A percentile compares a stretch with the other conserved stretches of the same genome.
Conservation (phyloP, 202 grass and related monocot species). For the Zoysia matrella region DNA sequence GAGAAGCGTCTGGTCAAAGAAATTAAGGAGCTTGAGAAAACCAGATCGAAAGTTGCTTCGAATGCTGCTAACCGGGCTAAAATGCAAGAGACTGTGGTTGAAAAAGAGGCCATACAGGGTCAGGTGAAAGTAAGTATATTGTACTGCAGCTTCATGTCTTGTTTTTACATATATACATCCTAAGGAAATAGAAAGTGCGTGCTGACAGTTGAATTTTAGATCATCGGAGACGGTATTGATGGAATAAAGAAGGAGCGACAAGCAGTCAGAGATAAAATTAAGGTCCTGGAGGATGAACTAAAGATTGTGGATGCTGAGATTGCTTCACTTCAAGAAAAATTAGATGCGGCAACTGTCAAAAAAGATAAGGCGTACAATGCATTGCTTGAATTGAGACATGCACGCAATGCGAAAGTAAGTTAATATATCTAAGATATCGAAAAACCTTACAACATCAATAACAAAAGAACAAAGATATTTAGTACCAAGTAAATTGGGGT, state of each 20-base stretch:
- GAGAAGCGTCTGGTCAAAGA: too few species aligned
- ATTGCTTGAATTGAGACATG: constrained; percentile 60
- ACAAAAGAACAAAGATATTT: neutral
- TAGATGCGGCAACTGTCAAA: constrained; percentile 60
- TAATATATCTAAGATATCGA: neutral
- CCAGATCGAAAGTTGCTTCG: constrained; percentile 44
- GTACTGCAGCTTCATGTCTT: constrained; percentile 25
- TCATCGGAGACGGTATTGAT: constrained; percentile 45
- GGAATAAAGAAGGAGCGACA: too few species aligned
- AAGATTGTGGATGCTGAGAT: constrained; percentile 63
- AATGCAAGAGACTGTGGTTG: constrained; percentile 74
- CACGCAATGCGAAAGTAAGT: constrained; percentile 71
- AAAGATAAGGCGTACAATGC: constrained; percentile 78
- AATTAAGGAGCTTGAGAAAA: too few species aligned
- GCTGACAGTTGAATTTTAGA: constrained; percentile 41
- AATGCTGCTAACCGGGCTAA: constrained; percentile 75
- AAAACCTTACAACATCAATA: neutral
- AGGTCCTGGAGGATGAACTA: constrained; percentile 45
- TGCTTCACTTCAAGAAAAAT: constrained; percentile 68
- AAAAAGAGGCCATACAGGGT: constrained; percentile 87
- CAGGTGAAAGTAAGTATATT: constrained; percentile 83
- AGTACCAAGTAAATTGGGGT: neutral
- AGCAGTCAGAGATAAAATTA: too few species aligned
- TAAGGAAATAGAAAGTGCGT: constrained; percentile 9
- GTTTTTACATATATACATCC: constrained; percentile 27